Evolutionary conservation across 108 stramenopile genomes (phyloP), one percentile per base, ranked within the genome.

Genomic region (Skeletonema costatum): DNA sequence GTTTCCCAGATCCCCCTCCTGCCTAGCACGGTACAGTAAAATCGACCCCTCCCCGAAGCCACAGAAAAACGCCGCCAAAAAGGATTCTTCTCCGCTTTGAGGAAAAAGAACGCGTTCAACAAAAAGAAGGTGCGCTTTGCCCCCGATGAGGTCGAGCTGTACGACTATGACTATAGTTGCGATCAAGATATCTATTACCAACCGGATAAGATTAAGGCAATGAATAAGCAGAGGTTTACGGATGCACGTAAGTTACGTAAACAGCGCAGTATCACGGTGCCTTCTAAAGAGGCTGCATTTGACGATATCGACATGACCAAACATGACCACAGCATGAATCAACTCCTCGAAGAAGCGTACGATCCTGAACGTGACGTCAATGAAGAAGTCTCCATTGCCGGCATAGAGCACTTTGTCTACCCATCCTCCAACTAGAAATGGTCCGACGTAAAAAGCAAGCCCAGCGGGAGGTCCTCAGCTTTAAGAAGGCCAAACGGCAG

Each of bases 381-480:
- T 48, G 61, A 61, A n/a, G 17, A 32, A 5, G 44, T 64, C 0
- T 80, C 80, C 41, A 80, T 80, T 17, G 63, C 73, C 8, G 80
- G 80, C 30, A 80, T 80, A 44, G 80, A 80, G 31, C 80, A 81
- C 64, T 74, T 80, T 25, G 80, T 80, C 30, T 80, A 70, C 31
- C 80, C 14, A 68, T 70, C 9, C 41, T 80, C 19, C 80, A 80
- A 38, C 73, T 70, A 46, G 80, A 80, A 42, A 80, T 80, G 80
- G 74, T 80, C 2, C 73, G 80, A 6, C 66, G 65, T 51, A 80
- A 80, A 63, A 80, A 80, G 32, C 50, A 68, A 21, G 72, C 74
- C 30, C 68, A 80, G 51, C 32, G 35, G 9, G 68, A 80, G 63
- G 80, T 80, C 46, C 14, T 80, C 25, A 42, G 51, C 17, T 74